A percentile compares a stretch with the other conserved stretches of the same genome.
These are phyloP conservation scores for Aspergillus sp. DNA, from an alignment of 2,329 filamentous ascomycete genomes.

Conservation along the genomic window DNA sequence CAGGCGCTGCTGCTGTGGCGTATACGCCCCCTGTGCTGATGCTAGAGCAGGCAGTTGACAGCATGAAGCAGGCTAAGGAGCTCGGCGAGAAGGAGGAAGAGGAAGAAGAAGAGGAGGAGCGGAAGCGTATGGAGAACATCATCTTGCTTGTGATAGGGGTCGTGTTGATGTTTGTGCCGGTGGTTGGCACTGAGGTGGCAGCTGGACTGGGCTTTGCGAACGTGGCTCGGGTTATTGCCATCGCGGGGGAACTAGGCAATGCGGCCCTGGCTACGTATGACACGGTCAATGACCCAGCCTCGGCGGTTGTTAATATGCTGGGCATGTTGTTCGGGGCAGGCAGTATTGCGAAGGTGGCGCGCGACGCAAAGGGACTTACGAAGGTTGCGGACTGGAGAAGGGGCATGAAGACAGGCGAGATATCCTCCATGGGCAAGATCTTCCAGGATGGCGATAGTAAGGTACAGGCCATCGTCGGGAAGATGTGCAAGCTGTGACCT, in stretches of 20 bases:
- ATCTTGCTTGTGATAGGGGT: not conserved
- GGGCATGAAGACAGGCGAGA: not conserved
- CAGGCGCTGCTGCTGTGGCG: not conserved
- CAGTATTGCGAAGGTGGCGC: not conserved
- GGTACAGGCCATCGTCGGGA: not conserved
- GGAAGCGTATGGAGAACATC: not conserved
- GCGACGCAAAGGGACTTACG: not conserved
- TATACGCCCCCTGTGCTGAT: not conserved
- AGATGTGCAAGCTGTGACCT: not conserved
- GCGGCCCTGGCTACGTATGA: not conserved
- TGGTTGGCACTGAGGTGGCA: not conserved
- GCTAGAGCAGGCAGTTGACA: not conserved
- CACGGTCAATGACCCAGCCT: not conserved
- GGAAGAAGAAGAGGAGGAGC: not conserved
- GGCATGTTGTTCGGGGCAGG: conserved; percentile 4
- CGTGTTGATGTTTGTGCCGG: not conserved
- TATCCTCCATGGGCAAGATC: not conserved
- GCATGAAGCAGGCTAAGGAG: not conserved
- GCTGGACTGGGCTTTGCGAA: not conserved
- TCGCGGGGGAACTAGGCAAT: not conserved
- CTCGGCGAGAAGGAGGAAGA: not conserved
- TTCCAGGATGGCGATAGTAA: not conserved
- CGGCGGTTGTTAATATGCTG: not conserved
- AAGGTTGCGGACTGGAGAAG: not conserved
- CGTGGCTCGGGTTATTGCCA: not conserved